Percentiles rank a stretch among this genome's conserved stretches.
Evolutionary conservation across 768 basidiomycete species (phyloP).

Genomic region (Steccherinum ochraceum): DNA sequence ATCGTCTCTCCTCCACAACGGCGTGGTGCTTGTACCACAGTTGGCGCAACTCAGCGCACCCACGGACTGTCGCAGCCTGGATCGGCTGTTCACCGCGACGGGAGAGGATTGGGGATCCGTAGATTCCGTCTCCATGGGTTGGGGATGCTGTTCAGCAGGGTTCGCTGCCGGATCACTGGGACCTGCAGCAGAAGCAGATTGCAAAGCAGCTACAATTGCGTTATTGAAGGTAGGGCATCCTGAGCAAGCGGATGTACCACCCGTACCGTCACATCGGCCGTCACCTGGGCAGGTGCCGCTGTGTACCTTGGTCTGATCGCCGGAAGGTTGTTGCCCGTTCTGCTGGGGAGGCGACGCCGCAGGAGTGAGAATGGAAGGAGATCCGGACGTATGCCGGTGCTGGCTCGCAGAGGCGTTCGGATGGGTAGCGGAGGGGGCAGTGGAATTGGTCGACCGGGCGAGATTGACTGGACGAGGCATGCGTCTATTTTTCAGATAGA

Average conservation of each 20-base stretch:
- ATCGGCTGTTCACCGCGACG: slow-evolving; percentile 18
- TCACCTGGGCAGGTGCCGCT: slow-evolving; percentile 94
- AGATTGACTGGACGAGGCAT: slow-evolving; percentile 66
- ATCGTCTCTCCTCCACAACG: slow-evolving; percentile 85
- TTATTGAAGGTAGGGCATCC: slow-evolving; percentile 99
- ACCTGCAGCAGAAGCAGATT: slow-evolving; percentile 16
- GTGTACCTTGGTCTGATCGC: slow-evolving; percentile 24
- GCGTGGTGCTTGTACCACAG: slow-evolving; percentile 86
- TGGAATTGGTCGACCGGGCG: slow-evolving; percentile 25
- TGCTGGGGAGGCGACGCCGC: slow-evolving; percentile 17
- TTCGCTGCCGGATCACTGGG: slow-evolving; percentile 2
- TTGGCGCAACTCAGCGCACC: slow-evolving; percentile 83
- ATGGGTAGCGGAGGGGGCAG: slow-evolving; percentile 20
- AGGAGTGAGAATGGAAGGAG: slow-evolving; percentile 19
- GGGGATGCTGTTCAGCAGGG: not conserved
- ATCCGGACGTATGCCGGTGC: slow-evolving; percentile 14
- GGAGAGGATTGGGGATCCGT: not conserved
- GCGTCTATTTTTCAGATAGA: slow-evolving; percentile 80
- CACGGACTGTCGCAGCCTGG: slow-evolving; percentile 33
- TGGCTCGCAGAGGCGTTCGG: slow-evolving; percentile 15
- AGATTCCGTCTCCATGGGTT: not conserved
- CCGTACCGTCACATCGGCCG: slow-evolving; percentile 95
- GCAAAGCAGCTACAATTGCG: slow-evolving; percentile 23
- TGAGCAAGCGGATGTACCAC: slow-evolving; percentile 86
- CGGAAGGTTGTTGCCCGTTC: slow-evolving; percentile 8